Evolutionary conservation across 2,329 filamentous ascomycete genomes (phyloP), one percentile per base, ranked within the genome.

Genomic region (Fusarium bulbicola): DNA sequence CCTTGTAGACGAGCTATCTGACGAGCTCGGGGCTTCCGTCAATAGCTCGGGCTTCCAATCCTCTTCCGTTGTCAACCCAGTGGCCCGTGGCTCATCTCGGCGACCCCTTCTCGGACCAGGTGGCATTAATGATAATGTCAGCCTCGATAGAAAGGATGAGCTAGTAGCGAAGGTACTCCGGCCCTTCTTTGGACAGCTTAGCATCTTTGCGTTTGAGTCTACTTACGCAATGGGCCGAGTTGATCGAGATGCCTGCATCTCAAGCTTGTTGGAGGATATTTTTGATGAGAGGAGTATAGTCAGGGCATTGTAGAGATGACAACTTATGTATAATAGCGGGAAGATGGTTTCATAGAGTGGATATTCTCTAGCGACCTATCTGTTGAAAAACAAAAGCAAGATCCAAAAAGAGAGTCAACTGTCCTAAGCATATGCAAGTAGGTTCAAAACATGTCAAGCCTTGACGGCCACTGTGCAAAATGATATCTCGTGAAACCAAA

Each of bases 121-220:
- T 16, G 86, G 88, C 5, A 89, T 90, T 58, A 87, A 81, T 69
- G 87, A 90, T 62, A 86, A 89, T 26, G 83, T 89, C 4, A 80
- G 81, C 37, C 82, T 91, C 42, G 91, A 93, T 71, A 85, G 87
- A 71, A 89, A 86, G 76, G 90, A 92, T 59, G 90, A 92, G 81
- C 83, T 98, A 65, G 89, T 96, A 10, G 90, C 91, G 66, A 92
- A 92, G 79, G 89, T 98, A 18, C 83, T 98, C 70, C 87, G 93
- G 74, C 95, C 95, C 0, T 98, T 98, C 83, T 94, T 98, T 79
- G 92, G 92, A 20, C 93, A 97, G 80, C 84, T 99, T 72, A 98
- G 95, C 80, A 98, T 99, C 78, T 93, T 92, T 80, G 92, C 93
- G 0, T 99, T 98, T 82, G 96, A 99, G 84, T 93, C 92, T 70